Base-by-base conservation (phyloP, 371 early-diverging fungal genomes). In the Parasitella parasitica region DNA sequence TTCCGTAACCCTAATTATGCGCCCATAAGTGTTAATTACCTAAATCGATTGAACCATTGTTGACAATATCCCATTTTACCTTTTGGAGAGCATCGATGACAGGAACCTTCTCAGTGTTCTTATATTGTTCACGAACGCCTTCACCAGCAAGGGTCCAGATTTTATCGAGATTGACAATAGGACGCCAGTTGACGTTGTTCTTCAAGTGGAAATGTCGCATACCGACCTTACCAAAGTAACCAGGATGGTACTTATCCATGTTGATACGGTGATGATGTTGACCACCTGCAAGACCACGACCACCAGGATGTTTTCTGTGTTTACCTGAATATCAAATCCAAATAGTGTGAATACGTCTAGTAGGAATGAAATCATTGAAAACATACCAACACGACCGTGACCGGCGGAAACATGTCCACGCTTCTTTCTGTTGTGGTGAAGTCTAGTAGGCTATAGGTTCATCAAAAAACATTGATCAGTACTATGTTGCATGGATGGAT, bases 261-360 rank as follows among this genome's bases (percentile, higher is more conserved):
- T n/a, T n/a, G n/a, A n/a, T n/a, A n/a, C n/a, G n/a, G n/a, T 98
- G 98, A 83, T 99, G 99, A 84, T 97, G 97, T 81, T 94, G 90
- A 89, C 99, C 99, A 93, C 99, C 99, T 85, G 99, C 98, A 78
- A 95, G 87, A 95, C 99, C 99, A 82, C 99, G 92, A 91, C 99
- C 99, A 81, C 99, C 98, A 73, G 99, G 97, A 83, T 99, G 99
- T 91, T 99, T 99, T 77, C 99, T 91, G 92, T 99, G 99, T 91
- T 99, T 99, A 63, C 61, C 61, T 53, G 54, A 7, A 49, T 38
- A 38, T 13, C 38, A 38, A 38, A 38, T 30, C n/a, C 36, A 36
- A 36, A 6, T 6, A 36, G 1, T 41, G 24, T 37, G 20, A 43
- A 24, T n/a, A 12, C 2, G 13, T n/a, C 38, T 5, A n/a, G n/a